Conservation (phyloP, 371 early-diverging fungal genomes). For the Mucor velutinosus region DNA sequence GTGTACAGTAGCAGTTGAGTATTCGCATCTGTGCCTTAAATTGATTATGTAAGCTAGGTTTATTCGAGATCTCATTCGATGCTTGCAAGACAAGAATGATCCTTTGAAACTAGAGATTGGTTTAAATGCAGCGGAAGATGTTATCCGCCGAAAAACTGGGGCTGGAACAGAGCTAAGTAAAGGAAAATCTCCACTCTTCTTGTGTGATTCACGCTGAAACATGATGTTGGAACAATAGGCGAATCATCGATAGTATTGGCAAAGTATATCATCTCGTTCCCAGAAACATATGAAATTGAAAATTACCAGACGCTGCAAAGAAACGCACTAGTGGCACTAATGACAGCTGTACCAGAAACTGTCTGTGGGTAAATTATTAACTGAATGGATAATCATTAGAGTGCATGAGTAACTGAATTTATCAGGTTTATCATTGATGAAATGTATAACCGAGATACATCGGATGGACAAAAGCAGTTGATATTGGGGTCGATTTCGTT, state of each 20-base stretch:
- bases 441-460: slow-evolving; percentile 44
- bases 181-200: neutral
- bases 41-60: slow-evolving; percentile 29
- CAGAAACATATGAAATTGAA: slow-evolving; percentile 36
- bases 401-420: neutral
- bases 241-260: slow-evolving; percentile 38
- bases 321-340: slow-evolving; percentile 34
- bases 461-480: slow-evolving; percentile 29
- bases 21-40: neutral
- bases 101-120: slow-evolving; percentile 48
- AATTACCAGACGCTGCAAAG: slow-evolving; percentile 28
- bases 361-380: slow-evolving; percentile 28
- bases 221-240: slow-evolving; percentile 13
- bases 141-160: slow-evolving; percentile 42
- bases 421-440: slow-evolving; percentile 41
- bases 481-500: slow-evolving; percentile 35
- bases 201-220: neutral
- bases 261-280: slow-evolving; percentile 32
- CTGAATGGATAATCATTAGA: neutral
- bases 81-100: slow-evolving; percentile 40
- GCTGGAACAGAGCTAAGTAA: slow-evolving; percentile 47
- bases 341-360: slow-evolving; percentile 36
- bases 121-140: slow-evolving; percentile 37
- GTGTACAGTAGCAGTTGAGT: slow-evolving; percentile 20
- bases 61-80: slow-evolving; percentile 40